Evolutionary conservation across 2,329 filamentous ascomycete species (phyloP), one percentile per base, ranked within the genome.

Genomic region (Phaeosphaeria sp.): DNA sequence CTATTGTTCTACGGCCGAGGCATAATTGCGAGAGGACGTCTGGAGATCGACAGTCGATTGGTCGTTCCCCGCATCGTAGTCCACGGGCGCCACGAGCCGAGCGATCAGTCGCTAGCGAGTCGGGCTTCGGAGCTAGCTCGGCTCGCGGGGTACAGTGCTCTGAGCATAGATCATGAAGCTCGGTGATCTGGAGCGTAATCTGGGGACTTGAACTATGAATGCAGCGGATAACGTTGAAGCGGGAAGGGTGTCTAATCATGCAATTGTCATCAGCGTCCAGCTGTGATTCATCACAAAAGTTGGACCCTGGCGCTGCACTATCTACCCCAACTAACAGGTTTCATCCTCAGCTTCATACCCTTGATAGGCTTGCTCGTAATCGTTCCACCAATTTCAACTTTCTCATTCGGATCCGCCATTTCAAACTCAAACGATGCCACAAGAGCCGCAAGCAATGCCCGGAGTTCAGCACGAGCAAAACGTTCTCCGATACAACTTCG

Each of bases 401-500:
- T 60, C 61, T 76, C 69, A 0, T 67, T 57, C 13, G 67, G 64
- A 63, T 72, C 60, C 30, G 71, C 74, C 68, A 78, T 66, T 43
- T 68, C 52, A 69, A 75, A 71, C 54, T 74, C 68, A 53, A 78
- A 78, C 1, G 50, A 60, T 0, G 70, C 70, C 11, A 74, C 68
- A 42, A 78, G 71, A n/a, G 68, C 72, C 15, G 76, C 75, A 13
- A 78, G 52, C 46, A 79, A 43, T 18, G 70, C 67, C 49, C 76
- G 65, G 66, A 79, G 51, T 56, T 78, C 77, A 5, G 73, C 75
- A 36, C 74, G 62, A 9, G 75, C 77, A 61, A 78, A 78, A 27
- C 61, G 67, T 60, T 78, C 71, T 2, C 77, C 77, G 55, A 77
- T 78, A 52, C 77, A 79, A 53, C 71, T 76, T 20, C 77, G 61